Evolutionary conservation across 495 filamentous ascomycete species (phyloP).

Genomic region (Haplographium delicatum): DNA sequence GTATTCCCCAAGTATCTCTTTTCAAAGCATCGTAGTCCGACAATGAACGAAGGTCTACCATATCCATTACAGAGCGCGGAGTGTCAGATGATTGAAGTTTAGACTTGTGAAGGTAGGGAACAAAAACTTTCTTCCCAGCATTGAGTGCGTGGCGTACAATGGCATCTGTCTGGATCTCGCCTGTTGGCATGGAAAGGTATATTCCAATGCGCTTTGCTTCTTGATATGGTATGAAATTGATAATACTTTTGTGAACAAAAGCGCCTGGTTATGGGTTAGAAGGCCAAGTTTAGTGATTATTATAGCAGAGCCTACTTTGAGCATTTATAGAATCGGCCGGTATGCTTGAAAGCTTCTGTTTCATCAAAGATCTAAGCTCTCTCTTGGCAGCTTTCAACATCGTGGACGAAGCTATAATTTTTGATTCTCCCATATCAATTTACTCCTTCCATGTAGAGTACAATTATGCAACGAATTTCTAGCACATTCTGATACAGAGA

Average conservation of each 20-base stretch:
- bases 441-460: too few relatives aligned
- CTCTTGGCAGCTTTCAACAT: conserved; percentile 62
- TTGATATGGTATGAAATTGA: conserved; percentile 45
- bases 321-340: conserved; percentile 48
- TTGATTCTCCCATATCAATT: too few relatives aligned
- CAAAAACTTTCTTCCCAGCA: conserved; percentile 77
- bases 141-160: conserved; percentile 77
- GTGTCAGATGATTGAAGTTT: conserved; percentile 27
- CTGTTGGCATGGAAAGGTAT: conserved; percentile 86
- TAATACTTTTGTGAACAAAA: conserved; percentile 43
- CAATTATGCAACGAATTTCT: too few relatives aligned
- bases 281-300: conserved; percentile 11
- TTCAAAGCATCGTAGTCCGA: conserved; percentile 71
- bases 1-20: conserved; percentile 88
- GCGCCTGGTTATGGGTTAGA: conserved; percentile 42
- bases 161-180: conserved; percentile 73
- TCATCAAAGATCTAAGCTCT: conserved; percentile 65
- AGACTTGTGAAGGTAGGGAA: conserved; percentile 75
- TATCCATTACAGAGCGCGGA: conserved; percentile 77
- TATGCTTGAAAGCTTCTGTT: conserved; percentile 52
- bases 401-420: conserved; percentile 27
- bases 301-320: conserved; percentile 53
- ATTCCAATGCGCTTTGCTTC: conserved; percentile 71
- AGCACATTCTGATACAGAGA: too few relatives aligned
- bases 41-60: conserved; percentile 71